Evolutionary conservation across 2,329 filamentous ascomycete species (phyloP), one percentile per base, ranked within the genome.

Genomic region (Xylariaceae sp.): DNA sequence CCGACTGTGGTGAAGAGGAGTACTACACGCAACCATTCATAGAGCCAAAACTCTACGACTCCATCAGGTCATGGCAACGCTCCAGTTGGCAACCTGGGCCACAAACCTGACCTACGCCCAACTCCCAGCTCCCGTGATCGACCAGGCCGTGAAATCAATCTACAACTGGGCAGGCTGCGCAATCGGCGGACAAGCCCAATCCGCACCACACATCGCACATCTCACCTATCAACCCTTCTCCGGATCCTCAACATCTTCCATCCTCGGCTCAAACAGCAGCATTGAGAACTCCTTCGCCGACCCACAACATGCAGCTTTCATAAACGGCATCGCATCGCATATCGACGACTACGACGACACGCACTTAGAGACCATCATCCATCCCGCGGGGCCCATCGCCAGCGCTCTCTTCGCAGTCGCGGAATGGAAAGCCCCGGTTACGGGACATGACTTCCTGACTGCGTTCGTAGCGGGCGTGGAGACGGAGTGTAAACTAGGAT

Each of bases 301-400:
- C 53, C 70, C 75, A 2, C 72, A 75, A 55, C 68, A 75, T 48
- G 76, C 77, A 1, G 75, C 76, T 0, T 62, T 80, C 6, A 57
- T 81, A 42, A 80, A 81, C 52, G 77, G 77, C 22, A 78, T 81
- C 39, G 74, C 76, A 11, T 77, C 73, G 30, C 76, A 80, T 52
- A 74, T 79, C 3, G 74, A 80, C 49, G 76, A 81, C 57, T 81
- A 80, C 58, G 77, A 81, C 52, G 76, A 81, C 58, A 80, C 76
- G 1, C 77, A 80, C 54, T 66, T 80, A 1, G 75, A 76, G 42
- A 80, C 74, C 5, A 76, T 80, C 53, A 80, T 81, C 40, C 78
- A 81, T 54, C 77, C 77, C 0, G 71, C 75, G 0, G 76, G 77
- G 0, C 73, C 76, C 0, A 74, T 80, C 0, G 74, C 75, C 1